Conservation (phyloP, 495 filamentous ascomycete genomes). For the Tuber melanosporum region DNA sequence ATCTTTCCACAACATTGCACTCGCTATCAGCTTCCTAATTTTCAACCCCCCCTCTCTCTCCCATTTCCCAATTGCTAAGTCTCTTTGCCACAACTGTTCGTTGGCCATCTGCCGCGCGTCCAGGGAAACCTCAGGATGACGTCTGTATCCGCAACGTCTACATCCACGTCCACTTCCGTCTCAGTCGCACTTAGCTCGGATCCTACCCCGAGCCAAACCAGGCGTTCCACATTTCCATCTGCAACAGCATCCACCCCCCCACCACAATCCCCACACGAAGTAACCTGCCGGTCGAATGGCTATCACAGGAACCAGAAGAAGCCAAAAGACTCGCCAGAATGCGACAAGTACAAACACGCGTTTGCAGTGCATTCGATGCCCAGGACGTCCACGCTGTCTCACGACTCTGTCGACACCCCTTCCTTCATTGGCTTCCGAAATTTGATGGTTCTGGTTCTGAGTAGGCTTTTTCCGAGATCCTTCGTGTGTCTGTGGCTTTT, state of each 20-base stretch:
- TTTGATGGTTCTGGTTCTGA: slow-evolving; percentile 86
- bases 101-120: not conserved
- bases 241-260: not conserved
- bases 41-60: not conserved
- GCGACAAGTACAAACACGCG: slow-evolving; percentile 72
- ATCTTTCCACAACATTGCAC: not conserved
- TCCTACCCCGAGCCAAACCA: not conserved
- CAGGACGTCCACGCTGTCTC: slow-evolving; percentile 74
- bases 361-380: slow-evolving; percentile 69
- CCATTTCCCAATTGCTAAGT: not conserved
- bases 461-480: slow-evolving; percentile 47
- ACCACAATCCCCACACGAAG: not conserved
- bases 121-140: slow-evolving; percentile 16
- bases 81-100: not conserved
- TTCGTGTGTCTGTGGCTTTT: not conserved
- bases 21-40: not conserved
- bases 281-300: not conserved
- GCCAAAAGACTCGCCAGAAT: not conserved
- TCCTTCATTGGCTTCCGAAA: slow-evolving; percentile 93
- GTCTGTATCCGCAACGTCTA: slow-evolving; percentile 30
- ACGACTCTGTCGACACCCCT: slow-evolving; percentile 63
- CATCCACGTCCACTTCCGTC: slow-evolving; percentile 19
- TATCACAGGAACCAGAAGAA: not conserved
- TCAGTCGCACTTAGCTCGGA: not conserved
- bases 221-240: slow-evolving; percentile 3